Conservation (phyloP, 1,139 yeast species). For the Sugiyamaella xylanicola region DNA sequence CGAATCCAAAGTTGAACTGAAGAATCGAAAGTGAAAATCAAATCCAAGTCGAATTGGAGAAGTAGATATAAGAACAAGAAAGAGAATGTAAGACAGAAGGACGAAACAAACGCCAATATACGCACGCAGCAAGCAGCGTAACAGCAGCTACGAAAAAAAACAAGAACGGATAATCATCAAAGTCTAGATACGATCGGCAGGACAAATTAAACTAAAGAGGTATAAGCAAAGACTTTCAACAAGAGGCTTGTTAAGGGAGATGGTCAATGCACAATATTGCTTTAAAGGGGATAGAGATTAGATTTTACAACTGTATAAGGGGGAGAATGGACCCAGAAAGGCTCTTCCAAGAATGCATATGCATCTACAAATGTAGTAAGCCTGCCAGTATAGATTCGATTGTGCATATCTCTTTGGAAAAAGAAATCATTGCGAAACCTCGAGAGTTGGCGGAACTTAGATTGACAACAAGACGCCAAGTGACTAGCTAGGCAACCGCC, state of each 20-base stretch:
- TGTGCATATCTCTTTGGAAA: neutral
- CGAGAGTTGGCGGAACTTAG: no score
- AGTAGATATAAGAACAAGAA: neutral
- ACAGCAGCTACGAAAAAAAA: neutral
- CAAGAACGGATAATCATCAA: conserved; percentile 12
- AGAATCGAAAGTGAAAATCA: neutral
- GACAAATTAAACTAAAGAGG: neutral
- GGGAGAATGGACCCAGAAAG: neutral
- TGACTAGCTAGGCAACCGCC: neutral
- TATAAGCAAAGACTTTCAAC: conserved; percentile 1
- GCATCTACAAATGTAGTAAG: neutral
- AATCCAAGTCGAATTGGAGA: neutral
- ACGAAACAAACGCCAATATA: neutral
- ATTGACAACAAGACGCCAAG: neutral
- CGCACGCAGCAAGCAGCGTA: conserved; percentile 3
- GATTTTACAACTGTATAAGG: neutral
- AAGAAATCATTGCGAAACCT: neutral
- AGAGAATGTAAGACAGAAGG: neutral
- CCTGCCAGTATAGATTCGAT: neutral
- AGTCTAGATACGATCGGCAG: conserved; percentile 2
- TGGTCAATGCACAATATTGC: neutral
- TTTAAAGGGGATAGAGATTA: neutral
- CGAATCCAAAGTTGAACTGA: neutral
- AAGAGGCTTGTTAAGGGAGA: neutral
- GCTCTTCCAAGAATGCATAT: neutral